phyloP scores from a whole-genome alignment of 2,329 filamentous ascomycete genomes.

The Albophoma yamanashiensis region DNA sequence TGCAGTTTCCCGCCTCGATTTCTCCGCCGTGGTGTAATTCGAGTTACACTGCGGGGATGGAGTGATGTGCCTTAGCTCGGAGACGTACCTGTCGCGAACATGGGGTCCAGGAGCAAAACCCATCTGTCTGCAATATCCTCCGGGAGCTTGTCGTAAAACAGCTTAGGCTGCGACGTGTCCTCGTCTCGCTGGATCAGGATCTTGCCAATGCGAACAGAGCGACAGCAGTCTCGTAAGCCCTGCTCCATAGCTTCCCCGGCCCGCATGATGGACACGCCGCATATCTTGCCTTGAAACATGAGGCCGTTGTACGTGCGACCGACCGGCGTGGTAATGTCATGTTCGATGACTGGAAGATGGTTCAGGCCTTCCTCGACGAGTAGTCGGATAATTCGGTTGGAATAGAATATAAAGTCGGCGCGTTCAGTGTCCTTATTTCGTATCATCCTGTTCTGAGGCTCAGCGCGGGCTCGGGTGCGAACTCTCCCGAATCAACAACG shows the following conservation, averaged over 20 bases:
- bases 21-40: not conserved
- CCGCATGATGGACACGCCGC: conserved; percentile 96
- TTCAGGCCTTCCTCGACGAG: conserved; percentile 96
- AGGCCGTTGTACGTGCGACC: conserved; percentile 82
- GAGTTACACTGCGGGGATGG: not conserved
- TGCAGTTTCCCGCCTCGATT: not conserved
- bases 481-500: not conserved
- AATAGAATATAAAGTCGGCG: conserved; percentile 98
- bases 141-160: conserved; percentile 97
- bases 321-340: conserved; percentile 83
- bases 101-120: conserved; percentile 92
- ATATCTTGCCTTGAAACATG: conserved; percentile 96
- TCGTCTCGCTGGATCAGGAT: conserved; percentile 97
- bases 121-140: conserved; percentile 87
- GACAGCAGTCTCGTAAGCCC: conserved; percentile 88
- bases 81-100: conserved; percentile 83
- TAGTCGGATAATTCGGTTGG: conserved; percentile 92
- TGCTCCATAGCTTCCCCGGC: conserved; percentile 99
- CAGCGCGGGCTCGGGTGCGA: conserved; percentile 3
- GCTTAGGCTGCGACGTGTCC: conserved; percentile 80
- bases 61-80: not conserved
- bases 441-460: conserved; percentile 63
- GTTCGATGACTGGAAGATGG: conserved; percentile 83
- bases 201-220: conserved; percentile 96
- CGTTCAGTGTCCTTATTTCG: conserved; percentile 81